Base-by-base conservation (phyloP, 1,139 yeast genomes). In the Taphrina flavorubra region DNA sequence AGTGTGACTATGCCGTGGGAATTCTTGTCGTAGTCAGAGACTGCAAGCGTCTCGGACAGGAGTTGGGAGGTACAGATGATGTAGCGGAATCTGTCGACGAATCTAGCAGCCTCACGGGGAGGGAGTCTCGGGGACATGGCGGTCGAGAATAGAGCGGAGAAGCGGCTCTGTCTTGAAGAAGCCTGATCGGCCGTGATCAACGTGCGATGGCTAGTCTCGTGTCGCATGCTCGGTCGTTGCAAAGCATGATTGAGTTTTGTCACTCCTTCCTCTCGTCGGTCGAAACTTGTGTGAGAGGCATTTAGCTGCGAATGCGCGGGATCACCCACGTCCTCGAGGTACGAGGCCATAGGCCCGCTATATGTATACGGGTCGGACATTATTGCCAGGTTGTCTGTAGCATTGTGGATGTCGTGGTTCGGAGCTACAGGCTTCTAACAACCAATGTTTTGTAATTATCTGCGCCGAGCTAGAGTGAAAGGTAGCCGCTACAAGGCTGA, bases 61-160 rank as follows among this genome's bases (percentile, higher is more conserved):
- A 82, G 75, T 67, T 80, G 81, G 39, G 84, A 81, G 13, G 83
- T 79, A 6, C 82, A 79, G 1, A 82, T 70, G 5, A 77, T 73
- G 72, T 82, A 83, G 55, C 83, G 77, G 72, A 82, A 82, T 68
- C 82, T 80, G 69, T 83, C 85, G 58, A 80, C 72, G 72, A 82
- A 83, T 63, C 75, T 73, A 25, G 72, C 59, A 20, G 76, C 78
- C 69, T 80, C 82, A 14, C 71, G 73, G 3, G 69, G 71, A 6
- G 75, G 71, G 31, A 80, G 74, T 20, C 71, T 58, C 39, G 69
- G 67, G 13, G 67, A 63, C 51, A 72, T 46, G n/a, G 74, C 72
- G 1, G 72, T 61, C 72, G 72, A 42, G 47, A 63, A 63, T 4
- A 63, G 46, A 16, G 67, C 56, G 13, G 56, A 51, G 46, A 63